A percentile compares a stretch with the other conserved stretches of the same genome.
phyloP scores from a whole-genome alignment of 768 basidiomycete species.

The Trametopsis cervina region DNA sequence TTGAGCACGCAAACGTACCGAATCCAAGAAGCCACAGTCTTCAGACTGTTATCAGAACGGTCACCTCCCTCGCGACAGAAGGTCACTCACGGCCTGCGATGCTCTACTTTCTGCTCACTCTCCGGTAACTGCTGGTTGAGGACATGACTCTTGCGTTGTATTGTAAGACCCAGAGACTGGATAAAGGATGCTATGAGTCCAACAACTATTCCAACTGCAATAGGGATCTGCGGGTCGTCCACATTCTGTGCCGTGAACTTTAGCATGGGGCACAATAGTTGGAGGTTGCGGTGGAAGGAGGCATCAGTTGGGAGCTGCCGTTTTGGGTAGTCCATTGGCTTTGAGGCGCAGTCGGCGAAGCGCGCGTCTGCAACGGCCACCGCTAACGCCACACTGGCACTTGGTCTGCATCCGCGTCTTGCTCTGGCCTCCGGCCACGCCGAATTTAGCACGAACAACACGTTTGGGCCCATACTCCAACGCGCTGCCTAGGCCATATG shows the following conservation, averaged over 20 bases:
- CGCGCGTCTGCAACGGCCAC: background rate
- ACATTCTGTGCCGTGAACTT: conserved; percentile 1
- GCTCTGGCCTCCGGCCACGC: too few species aligned
- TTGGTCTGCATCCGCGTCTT: too few species aligned
- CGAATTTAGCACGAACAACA: too few species aligned
- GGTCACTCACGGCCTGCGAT: conserved; percentile 66
- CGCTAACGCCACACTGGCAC: too few species aligned
- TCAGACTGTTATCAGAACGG: conserved; percentile 4
- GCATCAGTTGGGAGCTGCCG: background rate
- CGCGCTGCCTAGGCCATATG: too few species aligned
- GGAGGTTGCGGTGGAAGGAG: background rate
- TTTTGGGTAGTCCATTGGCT: background rate
- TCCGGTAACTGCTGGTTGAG: conserved; percentile 69
- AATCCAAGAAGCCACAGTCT: conserved; percentile 89
- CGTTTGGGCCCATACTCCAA: too few species aligned
- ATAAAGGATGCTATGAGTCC: conserved; percentile 81
- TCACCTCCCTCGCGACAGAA: conserved; percentile 3
- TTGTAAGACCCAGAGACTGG: conserved; percentile 86
- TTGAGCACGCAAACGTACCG: conserved; percentile 27
- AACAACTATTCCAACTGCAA: conserved; percentile 38
- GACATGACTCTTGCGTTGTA: conserved; percentile 92
- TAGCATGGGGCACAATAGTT: conserved; percentile 3
- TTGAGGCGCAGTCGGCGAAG: conserved; percentile 3
- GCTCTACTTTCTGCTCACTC: conserved; percentile 56
- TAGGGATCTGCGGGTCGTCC: conserved; percentile 25